A percentile compares a stretch with the other conserved stretches of the same genome.
Conservation (phyloP, 148 eudicot species). For the Rhododendron henanense region DNA sequence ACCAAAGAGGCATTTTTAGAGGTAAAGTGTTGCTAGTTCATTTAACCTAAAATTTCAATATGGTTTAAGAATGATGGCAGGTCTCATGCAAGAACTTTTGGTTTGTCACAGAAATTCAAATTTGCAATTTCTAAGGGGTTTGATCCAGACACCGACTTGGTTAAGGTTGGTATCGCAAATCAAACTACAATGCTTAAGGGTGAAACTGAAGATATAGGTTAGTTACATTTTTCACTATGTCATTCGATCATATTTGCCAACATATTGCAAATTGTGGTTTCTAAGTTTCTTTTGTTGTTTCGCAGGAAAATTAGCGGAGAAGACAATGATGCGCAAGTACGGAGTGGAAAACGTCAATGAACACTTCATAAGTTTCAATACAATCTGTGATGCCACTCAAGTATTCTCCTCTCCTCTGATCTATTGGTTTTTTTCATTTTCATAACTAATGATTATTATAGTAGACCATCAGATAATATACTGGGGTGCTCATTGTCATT, state of each 20-base stretch:
- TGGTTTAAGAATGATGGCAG: neutral
- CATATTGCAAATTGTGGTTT: neutral
- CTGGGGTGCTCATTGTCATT: neutral
- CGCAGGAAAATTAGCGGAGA: slow-evolving; percentile 79
- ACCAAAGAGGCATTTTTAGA: slow-evolving; percentile 86
- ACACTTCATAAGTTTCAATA: slow-evolving; percentile 91
- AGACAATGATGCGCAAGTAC: slow-evolving; percentile 82
- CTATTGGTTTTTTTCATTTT: neutral
- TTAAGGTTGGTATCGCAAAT: slow-evolving; percentile 87
- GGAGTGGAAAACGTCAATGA: slow-evolving; percentile 74
- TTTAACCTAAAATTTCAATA: neutral
- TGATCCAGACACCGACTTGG: slow-evolving; percentile 89
- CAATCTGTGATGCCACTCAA: slow-evolving; percentile 98
- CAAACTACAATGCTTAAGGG: slow-evolving; percentile 99
- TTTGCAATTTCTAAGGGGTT: slow-evolving; percentile 81
- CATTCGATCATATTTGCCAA: neutral
- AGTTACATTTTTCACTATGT: slow-evolving; percentile 20
- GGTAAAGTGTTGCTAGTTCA: slow-evolving; percentile 28
- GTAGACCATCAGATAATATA: neutral
- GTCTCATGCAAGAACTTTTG: neutral
- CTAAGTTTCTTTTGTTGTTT: neutral
- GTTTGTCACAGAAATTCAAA: slow-evolving; percentile 74
- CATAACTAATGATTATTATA: neutral
- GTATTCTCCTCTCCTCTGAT: slow-evolving; percentile 32
- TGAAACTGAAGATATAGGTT: slow-evolving; percentile 98